Evolutionary conservation across 2,329 filamentous ascomycete species (phyloP), one percentile per base, ranked within the genome.

Genomic region (Aspergillus intermedius): DNA sequence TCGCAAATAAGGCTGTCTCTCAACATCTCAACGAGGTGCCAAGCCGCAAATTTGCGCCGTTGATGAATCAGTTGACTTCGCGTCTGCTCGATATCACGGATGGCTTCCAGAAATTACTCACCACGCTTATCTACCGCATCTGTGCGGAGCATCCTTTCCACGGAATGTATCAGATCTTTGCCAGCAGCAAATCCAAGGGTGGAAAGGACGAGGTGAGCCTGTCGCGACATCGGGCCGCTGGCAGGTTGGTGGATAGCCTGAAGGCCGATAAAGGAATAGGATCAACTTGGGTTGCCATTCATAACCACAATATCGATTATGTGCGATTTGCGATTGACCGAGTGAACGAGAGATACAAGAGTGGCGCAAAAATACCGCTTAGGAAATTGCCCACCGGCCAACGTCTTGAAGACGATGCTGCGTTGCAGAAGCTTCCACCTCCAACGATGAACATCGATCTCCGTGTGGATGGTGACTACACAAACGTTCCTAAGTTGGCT

Each of bases 21-120:
- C 81, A 79, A 50, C 75, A 90, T 60, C 74, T 98, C 13, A 70
- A 74, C 3, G 76, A 81, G 45, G 91, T 97, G 0, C 86, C 91
- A 2, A 95, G 88, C 50, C 81, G 88, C 52, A 98, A 98, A 63
- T 95, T 99, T 64, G 91, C 90, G 1, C 74, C 86, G 3, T 74
- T 98, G 45, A 95, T 95, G 83, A 98, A 96, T 61, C 93, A 99
- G 66, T 78, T 98, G 28, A 91, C 91, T 5, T 98, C 94, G n/a
- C 84, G 93, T 6, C 74, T 98, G 5, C 83, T 95, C 52, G 81
- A 87, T 52, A 79, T 84, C 28, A 69, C 77, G 1, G 79, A 77
- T 13, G 64, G 74, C 0, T 98, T 99, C 61, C 93, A 98, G 61
- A 77, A 75, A 37, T 76, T 91, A 1, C 74, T 99, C 2, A 80